Conservation (phyloP, 1,284 basidiomycete species). For the Cystobasidium slooffiae region DNA sequence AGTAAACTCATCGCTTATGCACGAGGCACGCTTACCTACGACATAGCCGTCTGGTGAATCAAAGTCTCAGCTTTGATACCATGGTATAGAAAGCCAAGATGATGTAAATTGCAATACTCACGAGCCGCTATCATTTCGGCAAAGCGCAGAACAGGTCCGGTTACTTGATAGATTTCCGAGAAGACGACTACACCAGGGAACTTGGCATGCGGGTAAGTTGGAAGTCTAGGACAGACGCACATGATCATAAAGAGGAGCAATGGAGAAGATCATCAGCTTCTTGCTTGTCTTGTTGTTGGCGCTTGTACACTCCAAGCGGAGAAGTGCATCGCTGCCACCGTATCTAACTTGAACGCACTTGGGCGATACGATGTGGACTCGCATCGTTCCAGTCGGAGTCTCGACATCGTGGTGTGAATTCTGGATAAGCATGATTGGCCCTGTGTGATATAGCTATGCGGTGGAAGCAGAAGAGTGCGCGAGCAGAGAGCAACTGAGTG, state of each 20-base stretch:
- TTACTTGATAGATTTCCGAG: slow-evolving; percentile 59
- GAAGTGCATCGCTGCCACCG: too few species aligned
- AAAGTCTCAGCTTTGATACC: neutral
- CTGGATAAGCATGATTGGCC: slow-evolving; percentile 71
- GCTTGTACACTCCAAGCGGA: too few species aligned
- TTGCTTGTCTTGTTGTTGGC: neutral
- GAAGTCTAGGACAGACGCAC: slow-evolving; percentile 57
- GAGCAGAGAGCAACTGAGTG: neutral
- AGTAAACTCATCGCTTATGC: slow-evolving; percentile 37
- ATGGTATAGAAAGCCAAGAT: neutral
- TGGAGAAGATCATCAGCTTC: neutral
- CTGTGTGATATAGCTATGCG: neutral
- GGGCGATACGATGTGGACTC: slow-evolving; percentile 77
- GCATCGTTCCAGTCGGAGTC: slow-evolving; percentile 68
- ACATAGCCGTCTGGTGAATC: slow-evolving; percentile 32
- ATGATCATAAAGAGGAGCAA: neutral
- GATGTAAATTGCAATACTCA: slow-evolving; percentile 64
- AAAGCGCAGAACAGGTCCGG: slow-evolving; percentile 83
- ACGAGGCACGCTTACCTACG: slow-evolving; percentile 6
- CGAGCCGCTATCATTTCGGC: slow-evolving; percentile 90
- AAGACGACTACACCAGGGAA: slow-evolving; percentile 63
- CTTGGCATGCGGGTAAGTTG: slow-evolving; percentile 75
- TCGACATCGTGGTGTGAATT: slow-evolving; percentile 74
- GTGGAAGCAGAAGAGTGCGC: neutral
- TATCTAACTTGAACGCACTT: slow-evolving; percentile 37